Evolutionary conservation across 2,329 filamentous ascomycete species (phyloP), one percentile per base, ranked within the genome.

Genomic region (Dothistroma pini): DNA sequence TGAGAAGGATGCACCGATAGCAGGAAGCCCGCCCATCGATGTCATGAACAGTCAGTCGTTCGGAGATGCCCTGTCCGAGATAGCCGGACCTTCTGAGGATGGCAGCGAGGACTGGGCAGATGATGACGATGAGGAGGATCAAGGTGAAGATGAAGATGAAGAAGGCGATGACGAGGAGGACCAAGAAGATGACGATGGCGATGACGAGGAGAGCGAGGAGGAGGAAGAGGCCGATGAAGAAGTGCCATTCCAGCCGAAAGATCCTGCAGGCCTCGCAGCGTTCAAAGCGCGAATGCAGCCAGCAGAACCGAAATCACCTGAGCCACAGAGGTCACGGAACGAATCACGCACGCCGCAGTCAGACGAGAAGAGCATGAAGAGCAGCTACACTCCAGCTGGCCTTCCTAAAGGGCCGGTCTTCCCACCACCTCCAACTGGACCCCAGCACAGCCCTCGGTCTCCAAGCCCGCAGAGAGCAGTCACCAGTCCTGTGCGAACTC

Each of bases 391-490:
- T 1, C 75, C 76, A 22, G 72, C 72, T 31, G 75, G 75, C 10
- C 66, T 76, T 21, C 73, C 76, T 6, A 74, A 72, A 81, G 82
- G 14, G 78, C 82, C 60, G 78, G 81, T 31, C 25, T 83, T 89
- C 58, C 77, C 84, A 10, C 84, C 78, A 77, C 21, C 73, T 73
- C 58, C 77, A 79, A n/a, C 34, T 50, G 61, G 55, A 54, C 52
- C 60, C 31, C 57, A 58, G 49, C 60, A 63, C 44, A 87, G 84
- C 65, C 87, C 89, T 52, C 84, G 88, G 38, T 91, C 89, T 10
- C 89, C 89, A 1, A 92, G 89, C 65, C 89, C 89, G 1, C 77
- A 90, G 29, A 84, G 88, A 35, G 79, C 81, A n/a, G 71, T 74
- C 56, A 81, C 84, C 47, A 75, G 86, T 32, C 84, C 71, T 47